A percentile compares a stretch with the other conserved stretches of the same genome.
Evolutionary conservation across 2,329 filamentous ascomycete genomes (phyloP).

Genomic region (Grosmannia serpens): DNA sequence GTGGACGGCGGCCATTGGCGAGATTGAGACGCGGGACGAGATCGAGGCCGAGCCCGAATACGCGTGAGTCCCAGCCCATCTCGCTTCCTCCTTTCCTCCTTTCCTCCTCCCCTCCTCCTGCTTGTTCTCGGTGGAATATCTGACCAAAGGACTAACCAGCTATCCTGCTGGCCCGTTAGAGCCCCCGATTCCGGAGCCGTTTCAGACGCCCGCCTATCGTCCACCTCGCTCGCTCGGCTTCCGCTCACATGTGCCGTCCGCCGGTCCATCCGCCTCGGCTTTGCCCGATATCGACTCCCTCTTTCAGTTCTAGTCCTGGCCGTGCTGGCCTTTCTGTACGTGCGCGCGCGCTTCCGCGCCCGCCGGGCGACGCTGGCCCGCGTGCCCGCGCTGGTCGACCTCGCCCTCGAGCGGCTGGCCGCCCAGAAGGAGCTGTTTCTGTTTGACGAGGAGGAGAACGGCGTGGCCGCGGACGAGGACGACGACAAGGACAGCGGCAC

Average conservation of each 20-base stretch:
- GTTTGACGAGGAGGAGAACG: slow-evolving; percentile 30
- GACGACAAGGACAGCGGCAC: slow-evolving; percentile 28
- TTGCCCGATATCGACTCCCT: slow-evolving; percentile 80
- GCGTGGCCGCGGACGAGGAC: slow-evolving; percentile 28
- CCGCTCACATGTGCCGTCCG: slow-evolving; percentile 72
- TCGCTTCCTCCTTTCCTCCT: not conserved
- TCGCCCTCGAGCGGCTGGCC: slow-evolving; percentile 74
- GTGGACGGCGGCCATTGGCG: slow-evolving; percentile 62
- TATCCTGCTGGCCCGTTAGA: slow-evolving; percentile 61
- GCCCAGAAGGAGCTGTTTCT: slow-evolving; percentile 67
- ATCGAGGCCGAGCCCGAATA: slow-evolving; percentile 35
- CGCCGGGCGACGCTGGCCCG: slow-evolving; percentile 55
- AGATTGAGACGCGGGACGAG: slow-evolving; percentile 54
- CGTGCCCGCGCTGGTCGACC: slow-evolving; percentile 71
- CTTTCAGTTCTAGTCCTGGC: slow-evolving; percentile 55
- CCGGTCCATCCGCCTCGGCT: slow-evolving; percentile 63
- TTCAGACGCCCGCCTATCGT: slow-evolving; percentile 57
- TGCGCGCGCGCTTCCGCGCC: slow-evolving; percentile 49
- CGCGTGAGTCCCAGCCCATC: slow-evolving; percentile 36
- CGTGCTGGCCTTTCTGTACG: slow-evolving; percentile 45
- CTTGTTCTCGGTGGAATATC: slow-evolving; percentile 1
- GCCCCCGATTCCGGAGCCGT: slow-evolving; percentile 50
- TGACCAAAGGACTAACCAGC: slow-evolving; percentile 68
- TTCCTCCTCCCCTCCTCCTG: not conserved
- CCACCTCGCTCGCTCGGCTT: slow-evolving; percentile 84